These are phyloP conservation scores for Rhizophagus clarus DNA, from an alignment of 192 early-diverging fungal species.

Conservation along the genomic window DNA sequence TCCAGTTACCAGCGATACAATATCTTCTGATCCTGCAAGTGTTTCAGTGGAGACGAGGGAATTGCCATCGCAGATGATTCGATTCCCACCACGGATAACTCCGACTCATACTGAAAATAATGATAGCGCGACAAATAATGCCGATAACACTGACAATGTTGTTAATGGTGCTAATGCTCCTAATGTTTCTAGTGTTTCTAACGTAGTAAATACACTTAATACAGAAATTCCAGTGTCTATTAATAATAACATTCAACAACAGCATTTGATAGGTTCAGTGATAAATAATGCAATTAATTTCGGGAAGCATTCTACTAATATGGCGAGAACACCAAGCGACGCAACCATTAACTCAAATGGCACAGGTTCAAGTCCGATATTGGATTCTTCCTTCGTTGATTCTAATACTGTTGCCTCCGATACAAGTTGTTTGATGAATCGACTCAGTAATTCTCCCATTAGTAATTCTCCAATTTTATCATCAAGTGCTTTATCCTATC, in stretches of 20 bases:
- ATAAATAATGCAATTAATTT: background rate
- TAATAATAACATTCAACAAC: background rate
- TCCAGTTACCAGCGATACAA: slow-evolving; percentile 3
- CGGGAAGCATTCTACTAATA: background rate
- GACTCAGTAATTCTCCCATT: background rate
- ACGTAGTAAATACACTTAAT: background rate
- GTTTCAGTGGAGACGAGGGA: slow-evolving; percentile 3
- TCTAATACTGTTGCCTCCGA: background rate
- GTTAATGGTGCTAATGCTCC: background rate
- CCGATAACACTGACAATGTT: background rate
- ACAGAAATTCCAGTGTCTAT: background rate
- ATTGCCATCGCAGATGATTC: background rate
- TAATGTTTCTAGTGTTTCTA: background rate
- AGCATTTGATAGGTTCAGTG: background rate
- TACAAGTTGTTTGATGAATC: background rate
- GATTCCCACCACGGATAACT: slow-evolving; percentile 5
- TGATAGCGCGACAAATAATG: background rate
- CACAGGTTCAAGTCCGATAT: background rate
- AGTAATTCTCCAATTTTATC: background rate
- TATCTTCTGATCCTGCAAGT: slow-evolving; percentile 1
- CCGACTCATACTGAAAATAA: background rate
- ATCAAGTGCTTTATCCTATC: background rate
- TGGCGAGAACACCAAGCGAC: background rate
- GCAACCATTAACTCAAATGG: slow-evolving; percentile 14
- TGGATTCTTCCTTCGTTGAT: background rate